Base-by-base conservation (phyloP, 1,139 yeast genomes). In the Sugiyamaella japonica region DNA sequence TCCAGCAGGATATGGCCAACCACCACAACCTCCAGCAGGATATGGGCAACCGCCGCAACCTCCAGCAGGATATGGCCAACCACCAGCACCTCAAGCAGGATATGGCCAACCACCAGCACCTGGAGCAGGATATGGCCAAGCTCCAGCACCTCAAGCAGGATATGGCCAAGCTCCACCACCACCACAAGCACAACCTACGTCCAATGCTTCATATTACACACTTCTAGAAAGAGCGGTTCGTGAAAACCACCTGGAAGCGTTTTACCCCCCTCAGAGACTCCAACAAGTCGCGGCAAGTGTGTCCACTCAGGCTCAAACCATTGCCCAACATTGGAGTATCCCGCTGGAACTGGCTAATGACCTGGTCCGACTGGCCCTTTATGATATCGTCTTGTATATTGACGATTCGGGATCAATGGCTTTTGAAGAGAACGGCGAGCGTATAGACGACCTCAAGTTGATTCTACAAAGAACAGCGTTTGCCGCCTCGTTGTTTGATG, bases 371-470 rank as follows among this genome's bases (percentile, higher is more conserved):
- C 59, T 70, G 37, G 68, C 73, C 7, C 63, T 70, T 10, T 70
- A 69, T 56, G 73, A 70, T 53, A 64, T 70, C 54, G 66, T 70
- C 31, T 56, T 70, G 16, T 69, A 61, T 50, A 66, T 68, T 29
- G 73, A 70, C 51, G 73, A 70, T 54, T 68, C 72, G 9, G 73
- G 73, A 6, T 69, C 72, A 31, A 69, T 70, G 73, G 63, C 70
- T 3, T 68, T 69, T 54, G 72, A 68, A 56, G 72, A 69, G 55
- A 66, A 66, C 48, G 73, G 73, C n/a, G 71, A 68, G 55, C 66
- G 73, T 44, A 68, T 70, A 51, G 71, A 69, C 37, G 73, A 70
- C 52, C 59, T 70, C 50, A 67, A 69, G 59, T 59, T 69, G 41
- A 69, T 69, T 37, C 54, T 70, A 44, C 59, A 61, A 48, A 61